A percentile compares a stretch with the other conserved stretches of the same genome.
Conservation (phyloP, 2,329 filamentous ascomycete genomes). For the Fusarium sp. region DNA sequence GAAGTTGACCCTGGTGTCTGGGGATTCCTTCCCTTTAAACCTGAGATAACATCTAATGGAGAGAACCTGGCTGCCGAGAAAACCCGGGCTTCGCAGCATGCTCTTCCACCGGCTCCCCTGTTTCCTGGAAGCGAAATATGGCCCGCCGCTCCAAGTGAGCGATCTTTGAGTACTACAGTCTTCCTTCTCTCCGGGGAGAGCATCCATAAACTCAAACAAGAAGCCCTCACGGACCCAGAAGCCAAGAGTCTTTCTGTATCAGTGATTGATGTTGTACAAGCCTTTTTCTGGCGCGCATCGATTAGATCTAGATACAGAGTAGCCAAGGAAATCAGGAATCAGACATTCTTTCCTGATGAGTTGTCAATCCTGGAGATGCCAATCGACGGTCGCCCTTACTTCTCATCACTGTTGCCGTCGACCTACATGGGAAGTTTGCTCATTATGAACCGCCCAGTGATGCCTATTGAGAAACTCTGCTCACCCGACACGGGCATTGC, state of each 20-base stretch:
- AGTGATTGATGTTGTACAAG: constrained; percentile 1
- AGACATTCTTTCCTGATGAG: background rate
- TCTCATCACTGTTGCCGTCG: constrained; percentile 3
- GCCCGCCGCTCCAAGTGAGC: background rate
- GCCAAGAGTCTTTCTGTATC: background rate
- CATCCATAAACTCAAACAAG: constrained; percentile 11
- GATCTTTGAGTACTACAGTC: background rate
- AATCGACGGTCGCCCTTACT: constrained; percentile 11
- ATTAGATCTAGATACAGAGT: constrained; percentile 12
- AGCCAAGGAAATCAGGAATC: background rate
- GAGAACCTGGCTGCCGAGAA: background rate
- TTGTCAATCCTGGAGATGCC: constrained; percentile 20
- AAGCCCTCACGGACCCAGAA: background rate
- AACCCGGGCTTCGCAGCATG: background rate
- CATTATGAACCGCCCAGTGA: background rate
- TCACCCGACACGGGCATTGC: background rate
- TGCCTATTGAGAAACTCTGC: constrained; percentile 1
- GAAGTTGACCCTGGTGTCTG: background rate
- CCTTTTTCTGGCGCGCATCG: constrained; percentile 15
- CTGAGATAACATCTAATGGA: background rate
- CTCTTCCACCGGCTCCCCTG: background rate
- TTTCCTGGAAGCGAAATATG: background rate
- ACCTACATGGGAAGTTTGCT: constrained; percentile 17
- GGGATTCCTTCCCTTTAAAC: constrained; percentile 6
- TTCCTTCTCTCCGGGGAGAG: constrained; percentile 14